Conservation (phyloP, 2,329 filamentous ascomycete species). For the Pyrenophora graminea region DNA sequence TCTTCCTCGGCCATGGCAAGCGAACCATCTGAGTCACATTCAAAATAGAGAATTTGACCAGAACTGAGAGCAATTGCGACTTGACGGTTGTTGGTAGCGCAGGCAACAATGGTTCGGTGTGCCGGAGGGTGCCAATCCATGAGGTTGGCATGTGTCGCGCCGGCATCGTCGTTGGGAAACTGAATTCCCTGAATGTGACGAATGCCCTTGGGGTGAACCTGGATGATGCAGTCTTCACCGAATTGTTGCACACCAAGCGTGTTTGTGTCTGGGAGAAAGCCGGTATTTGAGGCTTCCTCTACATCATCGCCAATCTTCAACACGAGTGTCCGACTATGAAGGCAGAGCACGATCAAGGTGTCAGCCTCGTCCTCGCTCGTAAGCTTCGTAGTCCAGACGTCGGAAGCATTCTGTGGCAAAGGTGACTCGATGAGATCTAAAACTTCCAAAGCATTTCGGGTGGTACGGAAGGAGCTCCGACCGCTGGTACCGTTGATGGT, state of each 20-base stretch:
- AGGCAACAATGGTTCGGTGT: conserved; percentile 92
- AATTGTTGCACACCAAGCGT: conserved; percentile 93
- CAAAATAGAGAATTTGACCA: conserved; percentile 96
- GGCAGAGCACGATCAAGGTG: conserved; percentile 93
- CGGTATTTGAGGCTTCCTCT: conserved; percentile 91
- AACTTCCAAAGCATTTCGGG: conserved; percentile 91
- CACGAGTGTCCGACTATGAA: conserved; percentile 86
- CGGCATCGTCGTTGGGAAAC: conserved; percentile 31
- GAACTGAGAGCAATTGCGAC: conserved; percentile 93
- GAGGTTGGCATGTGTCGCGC: conserved; percentile 60
- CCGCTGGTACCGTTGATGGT: conserved; percentile 87
- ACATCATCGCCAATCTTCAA: conserved; percentile 96
- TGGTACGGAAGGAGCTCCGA: conserved; percentile 84
- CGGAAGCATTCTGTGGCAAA: conserved; percentile 82
- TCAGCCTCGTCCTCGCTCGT: conserved; percentile 82
- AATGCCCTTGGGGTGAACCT: conserved; percentile 96
- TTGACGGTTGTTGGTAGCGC: conserved; percentile 89
- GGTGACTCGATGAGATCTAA: conserved; percentile 96
- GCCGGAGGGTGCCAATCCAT: conserved; percentile 95
- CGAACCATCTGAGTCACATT: conserved; percentile 90
- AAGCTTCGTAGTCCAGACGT: conserved; percentile 94
- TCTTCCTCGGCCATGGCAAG: conserved; percentile 92
- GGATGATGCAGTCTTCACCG: conserved; percentile 88
- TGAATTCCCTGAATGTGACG: conserved; percentile 76
- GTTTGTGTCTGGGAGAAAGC: conserved; percentile 84